These are phyloP conservation scores for Pseudoscleropodium purum DNA, from an alignment of 225 moss, liverwort and hornwort genomes.

Conservation along the genomic window DNA sequence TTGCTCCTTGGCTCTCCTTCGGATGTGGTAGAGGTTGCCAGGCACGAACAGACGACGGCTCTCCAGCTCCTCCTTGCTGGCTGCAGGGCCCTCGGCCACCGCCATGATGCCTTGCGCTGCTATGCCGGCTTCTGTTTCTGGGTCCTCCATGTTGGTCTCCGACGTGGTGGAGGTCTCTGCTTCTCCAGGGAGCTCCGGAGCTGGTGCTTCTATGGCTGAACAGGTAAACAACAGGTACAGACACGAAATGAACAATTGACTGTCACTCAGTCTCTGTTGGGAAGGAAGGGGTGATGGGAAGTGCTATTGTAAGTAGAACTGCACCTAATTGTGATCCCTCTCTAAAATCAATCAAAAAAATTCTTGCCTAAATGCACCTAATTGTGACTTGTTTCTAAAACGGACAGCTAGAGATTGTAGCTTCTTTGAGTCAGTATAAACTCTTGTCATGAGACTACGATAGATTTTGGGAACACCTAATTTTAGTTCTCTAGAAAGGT, in stretches of 20 bases:
- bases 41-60: slow-evolving; percentile 11
- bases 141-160: background rate
- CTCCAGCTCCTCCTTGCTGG: slow-evolving; percentile 18
- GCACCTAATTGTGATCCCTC: background rate
- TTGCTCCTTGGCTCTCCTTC: background rate
- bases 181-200: background rate
- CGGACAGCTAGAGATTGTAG: background rate
- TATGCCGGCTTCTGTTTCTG: background rate
- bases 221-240: background rate
- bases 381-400: background rate
- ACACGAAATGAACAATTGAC: background rate
- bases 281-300: background rate
- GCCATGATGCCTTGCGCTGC: slow-evolving; percentile 20
- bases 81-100: slow-evolving; percentile 9
- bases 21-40: slow-evolving; percentile 16
- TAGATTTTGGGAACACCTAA: background rate
- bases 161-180: background rate
- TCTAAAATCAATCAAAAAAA: background rate
- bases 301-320: background rate
- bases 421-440: background rate
- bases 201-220: background rate
- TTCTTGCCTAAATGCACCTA: background rate
- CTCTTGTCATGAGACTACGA: background rate
- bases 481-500: background rate
- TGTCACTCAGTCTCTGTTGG: background rate